Base-by-base conservation (phyloP, 768 basidiomycete genomes). In the Naganishia randhawae region DNA sequence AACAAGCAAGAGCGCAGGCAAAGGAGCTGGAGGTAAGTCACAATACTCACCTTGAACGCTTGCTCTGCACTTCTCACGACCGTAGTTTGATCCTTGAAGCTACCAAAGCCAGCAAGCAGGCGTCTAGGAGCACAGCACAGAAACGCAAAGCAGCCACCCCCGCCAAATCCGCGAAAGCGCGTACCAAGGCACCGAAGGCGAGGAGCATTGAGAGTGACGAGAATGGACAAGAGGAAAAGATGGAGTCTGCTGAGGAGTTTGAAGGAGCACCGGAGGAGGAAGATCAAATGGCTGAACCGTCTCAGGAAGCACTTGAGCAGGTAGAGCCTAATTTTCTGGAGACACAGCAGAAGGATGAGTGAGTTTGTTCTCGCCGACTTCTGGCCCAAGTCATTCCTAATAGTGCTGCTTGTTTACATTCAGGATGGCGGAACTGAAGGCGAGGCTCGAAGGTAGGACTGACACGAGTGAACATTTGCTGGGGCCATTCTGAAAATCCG, bases 401-500 rank as follows among this genome's bases (percentile, higher is more conserved):
- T 14, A 25, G 31, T 4, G 25, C 29, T 33, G 25, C 11, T 14
- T 42, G 7, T 22, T 22, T 17, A 11, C 11, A 48, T 22, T 6
- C 25, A 61, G 57, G 17, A 61, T 61, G 57, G 57, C 57, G 11
- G 57, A 61, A 41, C 37, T 61, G 19, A 61, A 61, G 29, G 57
- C 57, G 25, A 61, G 37, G 29, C 57, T 61, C 39, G 37, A 39
- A 29, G 57, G 57, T 61, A 25, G 7, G 45, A n/a, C n/a, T 48
- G 19, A 22, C 45, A 13, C 19, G 3, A 22, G 19, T 22, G 1
- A 48, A n/a, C 3, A 7, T 22, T 48, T 48, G 39, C 14, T 19
- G 5, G 29, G 33, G 4, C 22, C 6, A 7, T 5, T 16, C 22
- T 16, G 0, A 8, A 42, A 19, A 8, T 53, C 51, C 13, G 9